Percentiles rank a stretch among this genome's conserved stretches.
Conservation (phyloP, 169 alveolate species). For the Plasmodium berghei region DNA sequence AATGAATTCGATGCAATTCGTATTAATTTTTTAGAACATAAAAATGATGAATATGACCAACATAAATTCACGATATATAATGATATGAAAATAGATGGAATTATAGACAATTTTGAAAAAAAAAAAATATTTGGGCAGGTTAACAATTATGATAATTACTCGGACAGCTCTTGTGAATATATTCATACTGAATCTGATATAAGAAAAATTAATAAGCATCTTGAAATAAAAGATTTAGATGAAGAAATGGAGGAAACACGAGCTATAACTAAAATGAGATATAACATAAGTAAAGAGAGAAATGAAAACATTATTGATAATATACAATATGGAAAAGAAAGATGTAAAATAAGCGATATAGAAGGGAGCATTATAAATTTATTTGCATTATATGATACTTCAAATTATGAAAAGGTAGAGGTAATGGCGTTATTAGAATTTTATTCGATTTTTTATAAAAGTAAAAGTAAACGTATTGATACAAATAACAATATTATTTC, state of each 20-base stretch:
- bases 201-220: too few relatives aligned
- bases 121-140: not conserved
- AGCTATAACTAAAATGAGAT: too few relatives aligned
- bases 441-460: slow-evolving; percentile 15
- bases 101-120: not conserved
- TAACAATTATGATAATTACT: slow-evolving; percentile 14
- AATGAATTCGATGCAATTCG: slow-evolving; percentile 1
- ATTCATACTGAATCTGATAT: not conserved
- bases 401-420: not conserved
- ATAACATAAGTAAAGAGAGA: too few relatives aligned
- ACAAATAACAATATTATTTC: too few relatives aligned
- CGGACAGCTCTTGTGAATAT: slow-evolving; percentile 30
- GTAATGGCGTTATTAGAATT: not conserved
- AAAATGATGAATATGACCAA: not conserved
- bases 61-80: too few relatives aligned
- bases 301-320: too few relatives aligned
- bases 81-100: not conserved
- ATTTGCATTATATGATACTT: slow-evolving; percentile 8
- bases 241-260: too few relatives aligned
- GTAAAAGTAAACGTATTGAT: not conserved
- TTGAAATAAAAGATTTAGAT: too few relatives aligned
- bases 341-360: too few relatives aligned
- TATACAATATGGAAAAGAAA: too few relatives aligned
- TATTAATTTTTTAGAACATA: slow-evolving; percentile 5
- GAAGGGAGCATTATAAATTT: too few relatives aligned